phyloP scores from a whole-genome alignment of 2,329 filamentous ascomycete genomes.

The Colletotrichum ledebouriae region DNA sequence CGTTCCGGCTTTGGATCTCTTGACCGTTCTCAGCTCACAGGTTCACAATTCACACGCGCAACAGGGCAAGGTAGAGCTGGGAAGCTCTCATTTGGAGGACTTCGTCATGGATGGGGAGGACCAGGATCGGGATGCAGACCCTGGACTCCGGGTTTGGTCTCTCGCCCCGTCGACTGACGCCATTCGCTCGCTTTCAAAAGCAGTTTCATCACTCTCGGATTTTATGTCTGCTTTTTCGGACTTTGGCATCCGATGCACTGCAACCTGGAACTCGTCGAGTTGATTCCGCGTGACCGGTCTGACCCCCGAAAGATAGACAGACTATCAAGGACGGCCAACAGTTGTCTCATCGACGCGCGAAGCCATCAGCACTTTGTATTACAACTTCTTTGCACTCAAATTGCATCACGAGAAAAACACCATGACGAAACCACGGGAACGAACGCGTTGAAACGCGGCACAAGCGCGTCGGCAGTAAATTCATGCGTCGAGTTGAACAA shows the following conservation, averaged over 20 bases:
- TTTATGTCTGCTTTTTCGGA: conserved; percentile 11
- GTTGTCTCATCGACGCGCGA: no score
- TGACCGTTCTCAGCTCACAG: conserved; percentile 15
- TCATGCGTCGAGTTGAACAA: no score
- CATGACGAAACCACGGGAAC: no score
- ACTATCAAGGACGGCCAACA: no score
- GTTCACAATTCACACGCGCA: no score
- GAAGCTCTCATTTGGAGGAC: not conserved
- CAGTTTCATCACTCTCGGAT: not conserved
- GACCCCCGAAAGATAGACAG: not conserved
- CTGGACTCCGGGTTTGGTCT: not conserved
- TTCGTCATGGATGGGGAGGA: conserved; percentile 1
- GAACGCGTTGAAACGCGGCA: no score
- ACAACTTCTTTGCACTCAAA: no score
- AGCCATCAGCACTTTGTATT: no score
- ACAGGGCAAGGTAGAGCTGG: not conserved
- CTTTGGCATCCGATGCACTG: not conserved
- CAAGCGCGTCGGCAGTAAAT: no score
- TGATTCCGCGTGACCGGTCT: not conserved
- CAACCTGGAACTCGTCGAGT: not conserved
- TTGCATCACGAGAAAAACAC: no score
- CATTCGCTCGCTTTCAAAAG: conserved; percentile 10
- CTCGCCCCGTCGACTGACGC: not conserved
- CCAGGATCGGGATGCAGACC: not conserved
- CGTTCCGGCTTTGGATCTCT: conserved; percentile 18